Evolutionary conservation across 805 yeast genomes (phyloP), one percentile per base, ranked within the genome.

Genomic region (Spathaspora hagerdaliae): DNA sequence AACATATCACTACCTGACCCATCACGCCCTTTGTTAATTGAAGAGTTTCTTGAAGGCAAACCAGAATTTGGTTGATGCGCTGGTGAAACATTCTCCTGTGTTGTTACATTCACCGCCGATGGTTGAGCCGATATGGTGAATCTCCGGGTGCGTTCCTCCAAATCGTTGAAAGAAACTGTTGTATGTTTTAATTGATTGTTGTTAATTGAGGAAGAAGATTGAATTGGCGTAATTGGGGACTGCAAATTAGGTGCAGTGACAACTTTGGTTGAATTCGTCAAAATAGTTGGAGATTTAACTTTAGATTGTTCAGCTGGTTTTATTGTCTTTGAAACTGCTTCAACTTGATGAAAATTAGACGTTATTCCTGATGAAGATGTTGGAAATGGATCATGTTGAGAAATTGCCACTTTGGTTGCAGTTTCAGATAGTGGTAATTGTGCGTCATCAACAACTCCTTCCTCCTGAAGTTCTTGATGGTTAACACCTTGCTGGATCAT

Each of bases 101-200:
- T 47, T 9, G 58, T 41, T 9, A 66, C 50, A 42, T 60, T 66
- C 8, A 57, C 62, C 7, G 65, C 46, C 31, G 73, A 69, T 3
- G 77, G 77, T 44, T 71, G 74, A 2, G 77, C 72, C 7, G 69
- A 61, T 19, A 71, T 71, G 8, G 75, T 70, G 53, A 71, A 71
- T 31, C 77, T 52, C 39, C 75, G 53, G 10, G 67, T 54, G 37
- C 68, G 57, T 38, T 71, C 77, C 43, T 66, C 68, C 37, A 58
- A 51, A 43, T 67, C 73, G 27, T 65, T 61, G 45, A 71, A 71
- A 5, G 72, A 65, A 14, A 69, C 74, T 12, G 57, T 48, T 36
- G 51, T 57, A 31, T 43, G 39, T 33, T 42, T 26, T 12, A 42
- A 31, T 12, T 45, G 49, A 19, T 19, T 19, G 24, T 19, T 19